Evolutionary conservation across 768 basidiomycete genomes (phyloP).

Genomic region (Suillus subalutaceus): DNA sequence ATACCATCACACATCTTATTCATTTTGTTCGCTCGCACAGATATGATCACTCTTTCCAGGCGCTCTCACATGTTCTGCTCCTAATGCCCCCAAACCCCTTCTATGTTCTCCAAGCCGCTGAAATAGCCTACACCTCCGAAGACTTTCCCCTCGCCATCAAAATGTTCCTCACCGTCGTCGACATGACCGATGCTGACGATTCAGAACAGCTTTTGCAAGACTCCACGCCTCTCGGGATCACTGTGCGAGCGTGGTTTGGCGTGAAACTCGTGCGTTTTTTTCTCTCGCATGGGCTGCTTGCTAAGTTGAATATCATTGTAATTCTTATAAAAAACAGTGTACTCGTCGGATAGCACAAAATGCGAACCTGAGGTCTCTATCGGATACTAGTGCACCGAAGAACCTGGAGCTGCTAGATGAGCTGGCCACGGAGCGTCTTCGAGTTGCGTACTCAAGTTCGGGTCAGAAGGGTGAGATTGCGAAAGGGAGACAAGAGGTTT

Average conservation of each 20-base stretch:
- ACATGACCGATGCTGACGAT: conserved; percentile 68
- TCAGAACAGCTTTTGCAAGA: conserved; percentile 55
- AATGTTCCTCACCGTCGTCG: conserved; percentile 75
- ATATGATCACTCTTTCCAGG: conserved; percentile 71
- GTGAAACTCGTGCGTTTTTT: conserved; percentile 67
- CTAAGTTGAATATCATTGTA: conserved; percentile 2
- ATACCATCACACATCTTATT: neutral
- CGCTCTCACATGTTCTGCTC: conserved; percentile 79
- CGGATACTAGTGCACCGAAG: conserved; percentile 58
- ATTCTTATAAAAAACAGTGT: conserved; percentile 45
- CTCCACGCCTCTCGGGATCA: conserved; percentile 52
- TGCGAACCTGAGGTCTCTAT: conserved; percentile 49
- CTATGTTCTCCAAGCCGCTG: conserved; percentile 78
- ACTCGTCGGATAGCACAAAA: conserved; percentile 55
- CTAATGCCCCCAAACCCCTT: conserved; percentile 88
- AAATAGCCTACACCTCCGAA: conserved; percentile 81
- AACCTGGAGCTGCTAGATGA: conserved; percentile 64
- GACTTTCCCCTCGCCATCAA: conserved; percentile 75
- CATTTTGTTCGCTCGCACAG: conserved; percentile 40
- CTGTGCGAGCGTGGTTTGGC: conserved; percentile 76
- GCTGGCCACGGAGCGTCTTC: conserved; percentile 70
- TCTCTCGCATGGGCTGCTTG: neutral
- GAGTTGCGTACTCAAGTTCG: conserved; percentile 60
- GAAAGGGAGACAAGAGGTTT: conserved; percentile 46
- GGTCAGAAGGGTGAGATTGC: conserved; percentile 39